A percentile compares a stretch with the other conserved stretches of the same genome.
These are phyloP conservation scores for Paecilomyces variotii DNA, from an alignment of 2,329 filamentous ascomycete genomes.

Conservation along the genomic window DNA sequence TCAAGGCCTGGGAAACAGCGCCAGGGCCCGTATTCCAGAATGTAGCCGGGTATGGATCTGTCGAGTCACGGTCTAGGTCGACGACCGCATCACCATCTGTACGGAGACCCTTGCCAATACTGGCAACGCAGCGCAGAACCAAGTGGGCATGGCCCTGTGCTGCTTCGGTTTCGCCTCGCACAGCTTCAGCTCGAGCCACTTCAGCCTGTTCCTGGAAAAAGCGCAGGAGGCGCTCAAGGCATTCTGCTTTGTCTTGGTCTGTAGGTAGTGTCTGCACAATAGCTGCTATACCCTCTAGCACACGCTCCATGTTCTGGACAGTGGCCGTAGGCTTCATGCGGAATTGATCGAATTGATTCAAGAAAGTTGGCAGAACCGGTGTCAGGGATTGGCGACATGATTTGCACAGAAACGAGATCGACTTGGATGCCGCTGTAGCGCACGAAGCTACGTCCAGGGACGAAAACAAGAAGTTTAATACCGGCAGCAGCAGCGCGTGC, in stretches of 20 bases:
- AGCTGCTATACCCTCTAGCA: constrained; percentile 37
- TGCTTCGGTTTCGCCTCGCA: constrained; percentile 22
- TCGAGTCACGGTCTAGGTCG: constrained; percentile 21
- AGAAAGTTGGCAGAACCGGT: constrained; percentile 34
- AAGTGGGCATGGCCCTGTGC: constrained; percentile 26
- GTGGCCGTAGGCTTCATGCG: constrained; percentile 29
- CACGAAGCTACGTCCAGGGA: constrained; percentile 35
- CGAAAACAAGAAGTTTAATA: constrained; percentile 38
- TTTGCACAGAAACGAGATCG: constrained; percentile 37
- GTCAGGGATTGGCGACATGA: constrained; percentile 35
- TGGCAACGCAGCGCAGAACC: constrained; percentile 32
- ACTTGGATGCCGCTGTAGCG: constrained; percentile 34
- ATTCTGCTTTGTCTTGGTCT: constrained; percentile 33
- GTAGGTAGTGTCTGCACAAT: constrained; percentile 33
- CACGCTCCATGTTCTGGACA: constrained; percentile 31
- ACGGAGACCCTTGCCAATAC: constrained; percentile 33
- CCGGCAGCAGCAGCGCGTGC: constrained; percentile 29
- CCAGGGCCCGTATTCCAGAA: constrained; percentile 32
- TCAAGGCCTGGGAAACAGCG: constrained; percentile 22
- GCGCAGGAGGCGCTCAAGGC: constrained; percentile 28
- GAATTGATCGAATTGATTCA: constrained; percentile 33
- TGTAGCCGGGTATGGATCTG: constrained; percentile 21
- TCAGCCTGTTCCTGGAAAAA: constrained; percentile 30
- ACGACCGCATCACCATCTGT: constrained; percentile 28
- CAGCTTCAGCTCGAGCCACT: constrained; percentile 23